Base-by-base conservation (phyloP, 1,139 yeast genomes). In the Pichia terricola region DNA sequence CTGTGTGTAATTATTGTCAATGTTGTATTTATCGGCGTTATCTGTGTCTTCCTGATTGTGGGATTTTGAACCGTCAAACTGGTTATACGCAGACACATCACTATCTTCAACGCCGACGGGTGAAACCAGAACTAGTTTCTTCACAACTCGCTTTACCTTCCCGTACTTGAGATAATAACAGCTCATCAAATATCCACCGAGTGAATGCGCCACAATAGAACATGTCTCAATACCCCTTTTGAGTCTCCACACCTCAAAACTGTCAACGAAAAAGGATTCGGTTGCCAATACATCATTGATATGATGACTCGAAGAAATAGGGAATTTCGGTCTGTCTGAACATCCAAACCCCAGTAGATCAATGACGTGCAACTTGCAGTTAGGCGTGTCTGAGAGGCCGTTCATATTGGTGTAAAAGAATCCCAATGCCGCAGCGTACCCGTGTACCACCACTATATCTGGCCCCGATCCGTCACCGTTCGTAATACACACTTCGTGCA, bases 311-410 rank as follows among this genome's bases (percentile, higher is more conserved):
- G 3, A 54, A 16, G 47, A 63, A 53, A 45, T 54, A 43, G 56
- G 85, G 41, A 76, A 67, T 35, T 65, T 63, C 1, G 88, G 87
- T 46, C 84, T 72, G 2, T 86, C 75, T 1, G 91, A 81, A 27
- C 82, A 67, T 3, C 96, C 96, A 66, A 86, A 85, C 8, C 95
- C 94, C 5, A 88, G 73, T 55, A 87, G 68, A 58, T 89, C 97
- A 31, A 89, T 67, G 28, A 91, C 85, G 59, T 84, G 91, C n/a
- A 88, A 63, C 26, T 46, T 47, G 6, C 55, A 68, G 61, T 58
- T 73, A 59, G 60, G 68, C 59, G 61, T 69, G 44, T 68, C 70
- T 28, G 64, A 66, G 59, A 73, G 68, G 36, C 56, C 75, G 39
- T 75, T 77, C 51, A 87, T 77, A 54, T 86, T 88, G 54, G 79